A percentile compares a stretch with the other conserved stretches of the same genome.
phyloP scores from a whole-genome alignment of 1,139 yeast genomes.

The Torulaspora globosa region DNA sequence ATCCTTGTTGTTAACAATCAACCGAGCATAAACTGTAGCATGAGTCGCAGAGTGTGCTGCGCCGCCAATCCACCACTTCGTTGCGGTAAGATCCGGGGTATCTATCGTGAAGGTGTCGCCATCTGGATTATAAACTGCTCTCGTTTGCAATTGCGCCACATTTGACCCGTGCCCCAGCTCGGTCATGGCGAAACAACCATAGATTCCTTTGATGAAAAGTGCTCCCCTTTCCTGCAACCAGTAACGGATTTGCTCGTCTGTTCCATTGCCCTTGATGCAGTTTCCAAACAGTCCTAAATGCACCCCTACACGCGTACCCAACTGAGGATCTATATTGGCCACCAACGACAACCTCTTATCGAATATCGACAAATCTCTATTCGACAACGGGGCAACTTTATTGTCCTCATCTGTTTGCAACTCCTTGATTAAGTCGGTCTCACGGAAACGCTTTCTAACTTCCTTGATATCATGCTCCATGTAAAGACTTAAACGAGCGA shows the following conservation, averaged over 20 bases:
- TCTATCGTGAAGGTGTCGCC: conserved; percentile 68
- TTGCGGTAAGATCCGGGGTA: conserved; percentile 87
- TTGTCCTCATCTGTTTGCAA: conserved; percentile 23
- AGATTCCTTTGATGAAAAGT: conserved; percentile 56
- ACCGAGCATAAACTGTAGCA: conserved; percentile 73
- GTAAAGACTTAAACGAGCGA: conserved; percentile 47
- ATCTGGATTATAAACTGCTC: conserved; percentile 68
- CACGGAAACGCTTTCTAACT: conserved; percentile 24
- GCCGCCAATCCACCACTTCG: conserved; percentile 99
- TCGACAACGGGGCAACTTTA: conserved; percentile 22
- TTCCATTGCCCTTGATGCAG: conserved; percentile 70
- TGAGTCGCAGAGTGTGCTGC: conserved; percentile 94
- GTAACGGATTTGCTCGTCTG: conserved; percentile 53
- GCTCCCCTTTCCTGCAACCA: conserved; percentile 80
- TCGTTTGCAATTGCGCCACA: conserved; percentile 89
- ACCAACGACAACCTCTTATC: conserved; percentile 42
- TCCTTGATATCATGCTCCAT: conserved; percentile 44
- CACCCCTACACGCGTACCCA: conserved; percentile 65
- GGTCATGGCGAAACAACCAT: conserved; percentile 93
- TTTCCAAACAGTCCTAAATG: conserved; percentile 68
- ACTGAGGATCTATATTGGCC: conserved; percentile 52
- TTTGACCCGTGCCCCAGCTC: conserved; percentile 93
- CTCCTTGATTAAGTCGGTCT: conserved; percentile 26
- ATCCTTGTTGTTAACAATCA: conserved; percentile 76
- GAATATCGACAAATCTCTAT: conserved; percentile 40